These are phyloP conservation scores for Ramaria sp. DNA, from an alignment of 768 basidiomycete genomes.

Conservation along the genomic window DNA sequence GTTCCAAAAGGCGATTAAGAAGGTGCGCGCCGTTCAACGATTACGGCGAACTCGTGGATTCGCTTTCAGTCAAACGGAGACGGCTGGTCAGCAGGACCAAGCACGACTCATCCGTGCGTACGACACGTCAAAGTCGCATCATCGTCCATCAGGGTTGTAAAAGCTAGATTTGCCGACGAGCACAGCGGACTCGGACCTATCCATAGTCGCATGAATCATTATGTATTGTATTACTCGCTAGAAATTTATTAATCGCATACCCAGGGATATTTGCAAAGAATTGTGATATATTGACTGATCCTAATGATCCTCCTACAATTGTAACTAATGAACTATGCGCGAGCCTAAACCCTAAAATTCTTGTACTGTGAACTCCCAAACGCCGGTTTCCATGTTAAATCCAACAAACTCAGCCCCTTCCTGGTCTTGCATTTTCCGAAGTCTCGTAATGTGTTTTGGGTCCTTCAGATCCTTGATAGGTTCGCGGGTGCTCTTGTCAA, in stretches of 20 bases:
- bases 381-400: slow-evolving; percentile 73
- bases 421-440: slow-evolving; percentile 68
- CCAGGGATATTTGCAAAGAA: neutral
- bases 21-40: slow-evolving; percentile 95
- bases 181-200: neutral
- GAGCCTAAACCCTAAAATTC: slow-evolving; percentile 55
- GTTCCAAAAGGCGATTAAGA: slow-evolving; percentile 99
- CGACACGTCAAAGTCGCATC: slow-evolving; percentile 69
- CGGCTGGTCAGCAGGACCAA: slow-evolving; percentile 76
- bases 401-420: slow-evolving; percentile 59
- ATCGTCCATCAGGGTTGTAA: slow-evolving; percentile 68
- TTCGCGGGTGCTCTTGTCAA: slow-evolving; percentile 85
- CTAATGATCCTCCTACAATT: too few relatives aligned
- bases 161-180: neutral
- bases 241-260: neutral
- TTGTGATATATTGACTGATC: too few relatives aligned
- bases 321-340: too few relatives aligned
- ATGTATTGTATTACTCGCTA: neutral
- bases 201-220: neutral
- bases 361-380: slow-evolving; percentile 90
- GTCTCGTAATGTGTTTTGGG: slow-evolving; percentile 66
- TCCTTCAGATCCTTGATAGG: slow-evolving; percentile 76
- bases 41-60: slow-evolving; percentile 96
- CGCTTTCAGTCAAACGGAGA: slow-evolving; percentile 96
- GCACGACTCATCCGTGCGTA: slow-evolving; percentile 75